Base-by-base conservation (phyloP, 108 stramenopile species). In the Phaeodactylum tricornutum region DNA sequence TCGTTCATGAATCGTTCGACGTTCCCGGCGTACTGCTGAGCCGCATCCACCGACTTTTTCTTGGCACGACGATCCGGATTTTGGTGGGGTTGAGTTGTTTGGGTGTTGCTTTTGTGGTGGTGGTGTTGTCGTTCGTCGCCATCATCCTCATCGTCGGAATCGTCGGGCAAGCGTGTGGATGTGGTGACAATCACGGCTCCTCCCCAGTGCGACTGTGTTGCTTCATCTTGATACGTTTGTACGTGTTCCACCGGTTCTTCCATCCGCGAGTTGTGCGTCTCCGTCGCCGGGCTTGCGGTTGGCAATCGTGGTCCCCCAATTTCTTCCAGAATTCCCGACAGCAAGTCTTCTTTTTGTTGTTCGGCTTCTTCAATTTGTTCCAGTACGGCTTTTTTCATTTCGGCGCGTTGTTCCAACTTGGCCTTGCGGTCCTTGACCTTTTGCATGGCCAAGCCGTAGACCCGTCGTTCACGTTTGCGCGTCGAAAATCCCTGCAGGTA, bases 391-490 rank as follows among this genome's bases (percentile, higher is more conserved):
- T 85, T 59, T n/a, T 72, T 69, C 33, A 37, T 24, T 27, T 80
- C 73, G 21, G 66, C 64, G 19, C 81, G 52, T 35, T 77, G 54
- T 48, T 83, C 76, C 0, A 90, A 40, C 48, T 74, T 80, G 22
- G 66, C 79, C 50, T 82, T 63, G 15, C 88, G 72, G 53, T 90
- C 88, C 50, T 90, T 90, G 30, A 90, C 81, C 51, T 83, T 85
- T 66, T 90, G 88, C 88, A 90, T 90, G 40, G 88, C 88, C 50
- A 90, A 49, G n/a, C 88, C 88, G 46, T 68, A 90, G 8, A 78
- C 84, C 6, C 88, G 66, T 14, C 88, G 78, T 54, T 85, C 67
- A 41, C 66, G 50, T 53, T 90, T 90, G 4, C 84, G 74, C 31
- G 61, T 52, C 24, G 81, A 77, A 51, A 90, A 81, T 2, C 88